A percentile compares a stretch with the other conserved stretches of the same genome.
Conservation (phyloP, 129 eudicot genomes). For the Saussurea involucrata region DNA sequence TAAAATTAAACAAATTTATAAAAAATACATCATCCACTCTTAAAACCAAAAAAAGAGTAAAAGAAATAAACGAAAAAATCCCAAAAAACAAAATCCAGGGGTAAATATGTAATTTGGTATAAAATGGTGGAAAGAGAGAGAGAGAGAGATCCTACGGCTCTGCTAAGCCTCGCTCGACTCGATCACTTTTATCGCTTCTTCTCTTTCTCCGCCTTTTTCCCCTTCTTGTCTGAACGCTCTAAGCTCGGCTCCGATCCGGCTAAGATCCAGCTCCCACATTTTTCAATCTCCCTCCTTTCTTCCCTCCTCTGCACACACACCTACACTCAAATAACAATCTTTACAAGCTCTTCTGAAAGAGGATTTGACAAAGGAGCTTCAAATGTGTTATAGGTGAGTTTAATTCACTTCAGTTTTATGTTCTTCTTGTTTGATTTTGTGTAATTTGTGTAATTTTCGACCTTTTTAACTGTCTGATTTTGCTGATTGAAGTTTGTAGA, state of each 20-base stretch:
- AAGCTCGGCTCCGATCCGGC: slow-evolving; percentile 48
- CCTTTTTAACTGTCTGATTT: not conserved
- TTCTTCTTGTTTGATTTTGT: not conserved
- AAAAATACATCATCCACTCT: too few relatives aligned
- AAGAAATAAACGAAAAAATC: too few relatives aligned
- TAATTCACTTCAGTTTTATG: not conserved
- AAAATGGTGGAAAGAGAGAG: not conserved
- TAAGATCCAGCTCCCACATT: slow-evolving; percentile 37
- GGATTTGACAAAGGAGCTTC: not conserved
- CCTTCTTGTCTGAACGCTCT: slow-evolving; percentile 5
- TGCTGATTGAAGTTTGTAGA: slow-evolving; percentile 11
- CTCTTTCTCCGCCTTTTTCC: slow-evolving; percentile 26
- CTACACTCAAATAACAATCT: not conserved
- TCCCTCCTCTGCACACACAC: slow-evolving; percentile 5
- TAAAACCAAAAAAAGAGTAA: too few relatives aligned
- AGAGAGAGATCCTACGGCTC: slow-evolving; percentile 31
- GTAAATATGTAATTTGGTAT: slow-evolving; percentile 3
- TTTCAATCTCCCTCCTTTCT: slow-evolving; percentile 17
- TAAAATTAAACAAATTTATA: too few relatives aligned
- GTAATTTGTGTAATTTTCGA: not conserved
- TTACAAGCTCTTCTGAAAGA: not conserved
- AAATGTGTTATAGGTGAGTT: not conserved
- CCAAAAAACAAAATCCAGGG: not conserved
- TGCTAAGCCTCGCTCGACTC: slow-evolving; percentile 23
- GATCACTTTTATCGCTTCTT: slow-evolving; percentile 13